phyloP scores from a whole-genome alignment of 768 basidiomycete genomes.

The Termitomyces sp. region DNA sequence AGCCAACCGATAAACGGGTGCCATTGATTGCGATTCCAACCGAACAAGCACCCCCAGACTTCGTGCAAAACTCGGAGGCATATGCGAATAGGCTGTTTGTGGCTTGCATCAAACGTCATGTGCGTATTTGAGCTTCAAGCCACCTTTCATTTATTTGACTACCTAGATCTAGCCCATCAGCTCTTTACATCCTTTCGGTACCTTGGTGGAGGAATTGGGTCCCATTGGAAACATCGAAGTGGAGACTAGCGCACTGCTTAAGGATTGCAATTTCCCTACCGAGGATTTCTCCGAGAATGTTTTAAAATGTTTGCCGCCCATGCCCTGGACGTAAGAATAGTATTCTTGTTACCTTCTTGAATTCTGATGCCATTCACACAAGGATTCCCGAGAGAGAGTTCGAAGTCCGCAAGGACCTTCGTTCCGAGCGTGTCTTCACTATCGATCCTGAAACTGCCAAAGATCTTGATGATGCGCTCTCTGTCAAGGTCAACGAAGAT shows the following conservation, averaged over 20 bases:
- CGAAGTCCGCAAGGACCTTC: slow-evolving; percentile 84
- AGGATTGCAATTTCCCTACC: slow-evolving; percentile 98
- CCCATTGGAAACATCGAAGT: slow-evolving; percentile 98
- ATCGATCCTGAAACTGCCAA: slow-evolving; percentile 88
- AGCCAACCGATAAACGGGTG: slow-evolving; percentile 98
- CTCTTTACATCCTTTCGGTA: slow-evolving; percentile 97
- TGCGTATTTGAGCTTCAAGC: slow-evolving; percentile 33
- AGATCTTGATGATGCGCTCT: slow-evolving; percentile 94
- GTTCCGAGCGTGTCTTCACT: slow-evolving; percentile 81
- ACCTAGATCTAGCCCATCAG: slow-evolving; percentile 64
- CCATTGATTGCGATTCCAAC: slow-evolving; percentile 98
- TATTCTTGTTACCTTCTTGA: not conserved
- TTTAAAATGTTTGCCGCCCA: slow-evolving; percentile 90
- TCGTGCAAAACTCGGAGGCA: slow-evolving; percentile 88
- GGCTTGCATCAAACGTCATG: slow-evolving; percentile 97
- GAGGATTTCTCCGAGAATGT: slow-evolving; percentile 97
- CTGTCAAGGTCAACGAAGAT: slow-evolving; percentile 84
- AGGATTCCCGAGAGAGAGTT: slow-evolving; percentile 88
- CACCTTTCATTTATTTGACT: slow-evolving; percentile 13
- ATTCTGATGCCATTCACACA: slow-evolving; percentile 7
- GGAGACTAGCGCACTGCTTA: slow-evolving; percentile 93
- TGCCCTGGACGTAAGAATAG: slow-evolving; percentile 80
- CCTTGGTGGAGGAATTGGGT: slow-evolving; percentile 94
- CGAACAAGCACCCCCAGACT: slow-evolving; percentile 95
- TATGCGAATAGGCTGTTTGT: slow-evolving; percentile 93